Evolutionary conservation across 352 stramenopile genomes (phyloP).

Genomic region (Phytophthora cajani): DNA sequence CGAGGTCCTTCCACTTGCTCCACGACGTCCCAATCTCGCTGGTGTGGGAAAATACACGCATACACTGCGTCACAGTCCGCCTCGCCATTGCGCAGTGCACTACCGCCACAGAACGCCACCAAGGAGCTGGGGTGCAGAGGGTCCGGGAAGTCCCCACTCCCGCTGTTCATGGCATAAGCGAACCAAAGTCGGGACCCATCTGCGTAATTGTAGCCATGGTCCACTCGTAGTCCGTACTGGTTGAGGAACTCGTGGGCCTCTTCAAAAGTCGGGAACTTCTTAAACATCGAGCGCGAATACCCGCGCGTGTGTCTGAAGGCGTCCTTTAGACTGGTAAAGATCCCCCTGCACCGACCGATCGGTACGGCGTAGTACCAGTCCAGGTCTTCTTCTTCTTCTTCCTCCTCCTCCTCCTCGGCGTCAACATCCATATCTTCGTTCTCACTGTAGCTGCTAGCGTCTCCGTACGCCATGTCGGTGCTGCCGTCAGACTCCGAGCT

Average conservation of each 20-base stretch:
- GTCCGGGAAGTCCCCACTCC: conserved; percentile 37
- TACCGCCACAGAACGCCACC: conserved; percentile 55
- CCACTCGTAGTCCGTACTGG: conserved; percentile 21
- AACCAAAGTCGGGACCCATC: conserved; percentile 20
- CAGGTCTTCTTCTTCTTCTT: not conserved
- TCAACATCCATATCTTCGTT: conserved; percentile 18
- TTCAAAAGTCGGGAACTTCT: conserved; percentile 49
- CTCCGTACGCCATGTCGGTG: conserved; percentile 22
- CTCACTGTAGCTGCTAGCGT: not conserved
- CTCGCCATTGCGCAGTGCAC: conserved; percentile 55
- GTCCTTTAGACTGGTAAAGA: conserved; percentile 54
- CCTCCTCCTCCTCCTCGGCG: conserved; percentile 1
- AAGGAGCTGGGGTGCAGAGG: conserved; percentile 50
- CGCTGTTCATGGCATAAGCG: conserved; percentile 17
- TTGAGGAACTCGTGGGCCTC: conserved; percentile 55
- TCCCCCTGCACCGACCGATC: conserved; percentile 46
- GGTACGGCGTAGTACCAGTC: conserved; percentile 51
- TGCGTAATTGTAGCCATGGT: conserved; percentile 1
- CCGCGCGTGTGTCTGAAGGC: conserved; percentile 45
- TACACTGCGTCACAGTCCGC: conserved; percentile 54
- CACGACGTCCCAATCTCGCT: conserved; percentile 54
- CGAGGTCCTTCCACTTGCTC: conserved; percentile 27
- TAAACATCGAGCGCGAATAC: conserved; percentile 44
- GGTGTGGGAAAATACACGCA: conserved; percentile 74
- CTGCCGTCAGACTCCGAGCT: conserved; percentile 2